Evolutionary conservation across 2,329 filamentous ascomycete genomes (phyloP).

Genomic region (Colletotrichum higginsianum): DNA sequence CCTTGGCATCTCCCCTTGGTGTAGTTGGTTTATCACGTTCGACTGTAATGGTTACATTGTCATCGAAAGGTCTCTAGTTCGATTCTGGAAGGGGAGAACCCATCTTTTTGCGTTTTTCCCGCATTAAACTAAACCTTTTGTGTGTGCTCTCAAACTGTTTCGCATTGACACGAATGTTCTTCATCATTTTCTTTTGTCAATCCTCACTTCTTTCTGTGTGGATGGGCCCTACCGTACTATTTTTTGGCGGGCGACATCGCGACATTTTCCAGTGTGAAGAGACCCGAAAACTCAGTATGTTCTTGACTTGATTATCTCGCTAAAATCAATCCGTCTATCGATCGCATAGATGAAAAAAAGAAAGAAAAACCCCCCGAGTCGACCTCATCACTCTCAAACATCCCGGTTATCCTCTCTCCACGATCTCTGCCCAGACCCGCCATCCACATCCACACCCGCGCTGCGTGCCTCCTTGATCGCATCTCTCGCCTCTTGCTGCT

Average conservation of each 20-base stretch:
- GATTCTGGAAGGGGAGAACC: conserved; percentile 40
- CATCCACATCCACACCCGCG: conserved; percentile 44
- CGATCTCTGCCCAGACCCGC: conserved; percentile 28
- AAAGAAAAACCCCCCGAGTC: too few species aligned
- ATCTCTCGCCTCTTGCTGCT: conserved; percentile 45
- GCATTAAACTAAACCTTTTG: too few species aligned
- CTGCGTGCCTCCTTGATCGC: conserved; percentile 41
- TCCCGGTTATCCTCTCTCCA: conserved; percentile 30
- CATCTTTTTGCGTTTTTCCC: not conserved
- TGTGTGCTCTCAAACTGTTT: too few species aligned
- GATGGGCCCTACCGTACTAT: too few species aligned
- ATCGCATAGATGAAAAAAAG: too few species aligned
- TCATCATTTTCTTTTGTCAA: not conserved
- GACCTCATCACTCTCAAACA: conserved; percentile 1
- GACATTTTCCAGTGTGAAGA: too few species aligned
- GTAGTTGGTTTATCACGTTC: conserved; percentile 35
- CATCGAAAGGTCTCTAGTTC: conserved; percentile 41
- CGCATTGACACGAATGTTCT: not conserved
- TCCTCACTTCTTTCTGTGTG: not conserved
- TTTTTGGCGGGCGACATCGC: too few species aligned
- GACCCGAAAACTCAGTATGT: too few species aligned
- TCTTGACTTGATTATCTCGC: too few species aligned
- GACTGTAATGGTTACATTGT: conserved; percentile 26
- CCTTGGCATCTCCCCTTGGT: conserved; percentile 33
- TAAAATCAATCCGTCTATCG: rapidly evolving